Evolutionary conservation across 176 grass and related monocot species (phyloP).

Genomic region (Carex cristatella): DNA sequence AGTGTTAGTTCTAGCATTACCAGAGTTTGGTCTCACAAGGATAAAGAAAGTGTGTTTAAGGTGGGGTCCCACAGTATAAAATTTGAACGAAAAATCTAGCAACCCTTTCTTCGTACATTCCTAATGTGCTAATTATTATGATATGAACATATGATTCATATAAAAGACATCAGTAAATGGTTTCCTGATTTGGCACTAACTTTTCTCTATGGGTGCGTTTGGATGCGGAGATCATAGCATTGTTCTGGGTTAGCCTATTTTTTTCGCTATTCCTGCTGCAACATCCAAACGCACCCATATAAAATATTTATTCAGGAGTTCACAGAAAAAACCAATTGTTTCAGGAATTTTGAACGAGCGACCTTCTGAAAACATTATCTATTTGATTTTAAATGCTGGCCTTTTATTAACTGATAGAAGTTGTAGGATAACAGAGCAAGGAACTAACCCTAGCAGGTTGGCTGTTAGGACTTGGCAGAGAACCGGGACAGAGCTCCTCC

Average conservation of each 20-base stretch:
- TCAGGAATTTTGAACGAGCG: background rate
- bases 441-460: conserved; percentile 66
- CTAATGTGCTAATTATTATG: background rate
- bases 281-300: no score
- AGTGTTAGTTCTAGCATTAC: background rate
- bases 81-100: background rate
- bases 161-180: background rate
- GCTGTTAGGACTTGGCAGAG: conserved; percentile 67
- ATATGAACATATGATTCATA: background rate
- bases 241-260: no score
- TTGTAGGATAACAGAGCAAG: background rate
- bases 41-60: background rate
- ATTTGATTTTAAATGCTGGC: background rate
- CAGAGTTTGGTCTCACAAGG: background rate
- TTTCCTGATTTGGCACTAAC: background rate
- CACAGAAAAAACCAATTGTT: background rate
- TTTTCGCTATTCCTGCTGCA: no score
- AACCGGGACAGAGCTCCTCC: conserved; percentile 66
- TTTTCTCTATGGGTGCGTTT: background rate
- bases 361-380: background rate
- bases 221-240: no score
- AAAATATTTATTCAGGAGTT: background rate
- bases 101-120: background rate
- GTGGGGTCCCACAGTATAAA: background rate
- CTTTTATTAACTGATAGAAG: background rate